Evolutionary conservation across 495 filamentous ascomycete species (phyloP).

Genomic region (Lentithecium fluviatile): DNA sequence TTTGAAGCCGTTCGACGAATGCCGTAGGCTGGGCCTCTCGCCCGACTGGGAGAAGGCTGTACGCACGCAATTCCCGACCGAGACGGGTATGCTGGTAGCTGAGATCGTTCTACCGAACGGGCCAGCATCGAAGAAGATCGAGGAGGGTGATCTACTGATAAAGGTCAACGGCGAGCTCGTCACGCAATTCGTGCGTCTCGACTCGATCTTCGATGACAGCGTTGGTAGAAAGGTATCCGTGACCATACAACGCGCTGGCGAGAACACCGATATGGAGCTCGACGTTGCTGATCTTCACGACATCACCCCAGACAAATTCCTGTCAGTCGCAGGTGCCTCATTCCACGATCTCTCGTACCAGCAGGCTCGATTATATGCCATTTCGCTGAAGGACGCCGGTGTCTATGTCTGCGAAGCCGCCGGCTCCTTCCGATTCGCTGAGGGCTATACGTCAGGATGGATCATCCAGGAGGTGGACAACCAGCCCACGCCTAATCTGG

Average conservation of each 20-base stretch:
- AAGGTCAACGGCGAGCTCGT: conserved; percentile 92
- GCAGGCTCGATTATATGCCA: conserved; percentile 88
- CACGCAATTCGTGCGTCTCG: conserved; percentile 90
- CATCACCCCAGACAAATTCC: conserved; percentile 94
- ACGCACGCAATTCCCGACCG: conserved; percentile 78
- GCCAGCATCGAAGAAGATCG: conserved; percentile 76
- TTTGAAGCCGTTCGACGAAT: conserved; percentile 96
- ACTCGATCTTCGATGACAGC: conserved; percentile 86
- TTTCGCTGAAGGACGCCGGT: conserved; percentile 69
- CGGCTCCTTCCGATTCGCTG: conserved; percentile 84
- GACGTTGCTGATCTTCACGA: conserved; percentile 86
- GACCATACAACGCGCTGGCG: conserved; percentile 81
- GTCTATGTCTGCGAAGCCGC: conserved; percentile 95
- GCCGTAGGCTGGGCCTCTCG: conserved; percentile 80
- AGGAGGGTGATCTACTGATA: conserved; percentile 94
- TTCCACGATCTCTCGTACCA: conserved; percentile 98
- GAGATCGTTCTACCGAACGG: conserved; percentile 93
- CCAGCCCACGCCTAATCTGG: conserved; percentile 79
- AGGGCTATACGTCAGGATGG: conserved; percentile 88
- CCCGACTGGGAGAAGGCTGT: conserved; percentile 82
- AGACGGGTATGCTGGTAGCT: conserved; percentile 94
- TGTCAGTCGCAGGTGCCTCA: conserved; percentile 85
- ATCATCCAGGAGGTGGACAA: conserved; percentile 90
- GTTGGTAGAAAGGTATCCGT: conserved; percentile 74
- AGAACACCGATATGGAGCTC: conserved; percentile 82